Base-by-base conservation (phyloP, 2,329 filamentous ascomycete genomes). In the Sclerotinia trifoliorum region DNA sequence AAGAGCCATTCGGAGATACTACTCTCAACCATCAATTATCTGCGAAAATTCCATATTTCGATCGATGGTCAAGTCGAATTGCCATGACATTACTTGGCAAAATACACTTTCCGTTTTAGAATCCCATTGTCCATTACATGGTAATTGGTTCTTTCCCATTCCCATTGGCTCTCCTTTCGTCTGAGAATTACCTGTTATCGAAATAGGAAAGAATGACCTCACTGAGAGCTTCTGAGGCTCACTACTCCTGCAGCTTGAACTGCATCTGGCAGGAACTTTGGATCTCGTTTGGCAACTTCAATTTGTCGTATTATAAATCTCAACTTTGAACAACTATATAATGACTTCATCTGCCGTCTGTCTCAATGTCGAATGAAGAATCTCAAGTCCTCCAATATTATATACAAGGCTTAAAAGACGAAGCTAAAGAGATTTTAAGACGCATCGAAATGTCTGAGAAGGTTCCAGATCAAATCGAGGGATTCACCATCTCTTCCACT, bases 391-490 rank as follows among this genome's bases (percentile, higher is more conserved):
- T 42, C 2, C 39, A 17, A 42, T 0, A 42, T 17, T 42, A 42
- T 6, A 13, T 35, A 35, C 5, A 10, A 35, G 2, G 21, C 5
- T 32, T 15, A 11, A 13, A n/a, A 0, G 13, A n/a, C 7, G 26
- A 6, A 7, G 1, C 5, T 5, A 17, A n/a, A 4, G 10, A n/a
- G 65, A 39, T 24, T 29, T 7, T 64, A 42, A 39, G 21, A 19
- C 26, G 2, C 19, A 29, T 19, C 24, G 6, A 52, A 48, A 66
- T 68, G 65, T 63, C 60, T 42, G 46, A 44, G 6, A 42, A 29
- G 8, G 60, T 64, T 73, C 84, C 84, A 75, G 85, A 88, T 46
- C 83, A 86, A 75, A 88, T 87, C 78, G 82, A 81, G 68, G 85
- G 86, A 73, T 88, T 88, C 80, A 84, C 87, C 80, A 82, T 87